A percentile compares a stretch with the other conserved stretches of the same genome.
Conservation (phyloP, 1,284 basidiomycete genomes). For the Apiotrichum gamsii region DNA sequence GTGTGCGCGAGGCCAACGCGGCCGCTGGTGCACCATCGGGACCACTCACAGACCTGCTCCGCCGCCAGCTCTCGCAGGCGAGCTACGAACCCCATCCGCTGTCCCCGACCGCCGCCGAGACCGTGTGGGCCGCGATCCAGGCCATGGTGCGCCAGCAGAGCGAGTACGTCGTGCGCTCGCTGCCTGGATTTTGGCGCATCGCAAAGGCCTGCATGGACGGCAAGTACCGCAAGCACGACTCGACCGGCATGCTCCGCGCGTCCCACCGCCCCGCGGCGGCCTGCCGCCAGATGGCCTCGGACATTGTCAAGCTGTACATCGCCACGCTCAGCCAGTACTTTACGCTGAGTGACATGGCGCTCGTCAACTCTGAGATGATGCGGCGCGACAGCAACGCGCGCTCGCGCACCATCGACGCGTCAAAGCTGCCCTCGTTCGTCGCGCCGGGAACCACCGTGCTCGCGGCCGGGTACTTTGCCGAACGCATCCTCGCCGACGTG, state of each 20-base stretch:
- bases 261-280: slow-evolving; percentile 65
- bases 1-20: slow-evolving; percentile 51
- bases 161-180: slow-evolving; percentile 53
- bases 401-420: slow-evolving; percentile 16
- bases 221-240: slow-evolving; percentile 63
- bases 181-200: slow-evolving; percentile 93
- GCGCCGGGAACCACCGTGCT: slow-evolving; percentile 72
- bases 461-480: slow-evolving; percentile 74
- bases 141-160: slow-evolving; percentile 55
- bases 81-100: slow-evolving; percentile 34
- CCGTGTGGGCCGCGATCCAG: slow-evolving; percentile 74
- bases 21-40: background rate
- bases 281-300: slow-evolving; percentile 82
- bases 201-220: slow-evolving; percentile 86
- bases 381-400: slow-evolving; percentile 38
- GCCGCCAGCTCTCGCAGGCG: slow-evolving; percentile 25
- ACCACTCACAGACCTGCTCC: slow-evolving; percentile 23
- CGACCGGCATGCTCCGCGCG: slow-evolving; percentile 19
- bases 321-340: slow-evolving; percentile 84
- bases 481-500: slow-evolving; percentile 73
- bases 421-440: slow-evolving; percentile 56
- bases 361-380: slow-evolving; percentile 52
- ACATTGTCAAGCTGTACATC: slow-evolving; percentile 83
- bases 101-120: slow-evolving; percentile 50
- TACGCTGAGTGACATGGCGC: slow-evolving; percentile 68